These are phyloP conservation scores for Ceratocystis harringtonii DNA, from an alignment of 2,329 filamentous ascomycete genomes.

Conservation along the genomic window DNA sequence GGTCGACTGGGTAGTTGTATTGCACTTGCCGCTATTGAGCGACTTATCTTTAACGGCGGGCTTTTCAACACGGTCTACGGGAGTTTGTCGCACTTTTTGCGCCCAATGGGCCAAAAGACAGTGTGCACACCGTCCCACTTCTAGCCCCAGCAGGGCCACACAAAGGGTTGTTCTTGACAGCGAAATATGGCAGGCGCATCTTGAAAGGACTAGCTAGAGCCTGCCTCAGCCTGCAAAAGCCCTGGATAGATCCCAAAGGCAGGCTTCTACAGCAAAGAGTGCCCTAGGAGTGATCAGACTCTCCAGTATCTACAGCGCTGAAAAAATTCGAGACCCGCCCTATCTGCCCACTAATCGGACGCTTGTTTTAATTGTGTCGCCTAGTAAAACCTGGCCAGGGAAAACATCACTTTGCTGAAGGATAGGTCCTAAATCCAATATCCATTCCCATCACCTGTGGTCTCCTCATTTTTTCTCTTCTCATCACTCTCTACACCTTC, in stretches of 20 bases:
- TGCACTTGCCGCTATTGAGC: neutral
- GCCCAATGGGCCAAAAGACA: conserved; percentile 17
- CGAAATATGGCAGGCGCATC: conserved; percentile 11
- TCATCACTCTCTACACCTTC: conserved; percentile 7
- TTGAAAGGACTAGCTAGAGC: conserved; percentile 4
- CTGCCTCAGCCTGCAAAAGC: neutral
- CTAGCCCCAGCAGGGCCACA: conserved; percentile 14
- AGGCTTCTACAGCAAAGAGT: neutral
- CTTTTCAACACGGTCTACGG: neutral
- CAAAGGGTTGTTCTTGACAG: conserved; percentile 12
- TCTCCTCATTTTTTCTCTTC: conserved; percentile 15
- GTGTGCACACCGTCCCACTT: conserved; percentile 13
- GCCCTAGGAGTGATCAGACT: neutral
- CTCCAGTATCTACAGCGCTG: neutral
- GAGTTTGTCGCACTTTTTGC: conserved; percentile 18
- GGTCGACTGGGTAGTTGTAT: neutral
- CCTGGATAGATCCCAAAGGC: neutral
- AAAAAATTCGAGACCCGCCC: neutral
- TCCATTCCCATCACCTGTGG: conserved; percentile 5
- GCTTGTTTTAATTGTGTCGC: neutral
- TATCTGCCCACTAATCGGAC: neutral
- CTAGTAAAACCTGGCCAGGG: neutral
- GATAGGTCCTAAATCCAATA: neutral
- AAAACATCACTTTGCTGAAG: conserved; percentile 6
- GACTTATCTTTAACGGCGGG: neutral